Conservation (phyloP, 352 stramenopile species). For the Phytophthora pluvialis region DNA sequence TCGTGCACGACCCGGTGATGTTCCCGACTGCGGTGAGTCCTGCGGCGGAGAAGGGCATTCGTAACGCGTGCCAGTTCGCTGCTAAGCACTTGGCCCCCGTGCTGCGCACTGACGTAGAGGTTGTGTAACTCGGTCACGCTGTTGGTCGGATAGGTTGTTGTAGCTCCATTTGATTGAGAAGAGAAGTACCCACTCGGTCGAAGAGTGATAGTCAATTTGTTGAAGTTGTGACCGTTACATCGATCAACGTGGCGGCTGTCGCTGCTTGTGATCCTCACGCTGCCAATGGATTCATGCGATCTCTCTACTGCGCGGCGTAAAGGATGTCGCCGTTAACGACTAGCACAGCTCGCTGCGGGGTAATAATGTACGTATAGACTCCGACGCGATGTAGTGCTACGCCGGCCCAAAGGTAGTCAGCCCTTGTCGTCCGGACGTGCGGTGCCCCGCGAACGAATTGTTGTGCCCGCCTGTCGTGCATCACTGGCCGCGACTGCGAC, state of each 20-base stretch:
- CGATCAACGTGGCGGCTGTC: conserved; percentile 2
- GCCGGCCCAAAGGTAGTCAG: conserved; percentile 8
- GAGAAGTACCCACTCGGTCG: no score
- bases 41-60: conserved; percentile 30
- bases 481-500: conserved; percentile 2
- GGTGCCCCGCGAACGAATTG: conserved; percentile 24
- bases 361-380: no score
- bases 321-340: no score
- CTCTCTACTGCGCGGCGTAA: not conserved
- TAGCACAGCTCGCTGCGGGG: not conserved
- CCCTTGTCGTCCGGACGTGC: conserved; percentile 13
- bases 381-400: not conserved
- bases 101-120: not conserved
- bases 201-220: conserved; percentile 20
- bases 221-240: conserved; percentile 28
- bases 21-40: conserved; percentile 35
- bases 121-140: no score
- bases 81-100: conserved; percentile 26
- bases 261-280: not conserved
- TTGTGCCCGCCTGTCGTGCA: conserved; percentile 12
- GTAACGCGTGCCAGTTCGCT: conserved; percentile 30
- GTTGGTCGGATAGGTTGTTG: no score
- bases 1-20: conserved; percentile 38
- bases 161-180: not conserved
- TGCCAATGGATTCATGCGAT: conserved; percentile 8